Base-by-base conservation (phyloP, 2,329 filamentous ascomycete species). In the Botrytis galanthina region DNA sequence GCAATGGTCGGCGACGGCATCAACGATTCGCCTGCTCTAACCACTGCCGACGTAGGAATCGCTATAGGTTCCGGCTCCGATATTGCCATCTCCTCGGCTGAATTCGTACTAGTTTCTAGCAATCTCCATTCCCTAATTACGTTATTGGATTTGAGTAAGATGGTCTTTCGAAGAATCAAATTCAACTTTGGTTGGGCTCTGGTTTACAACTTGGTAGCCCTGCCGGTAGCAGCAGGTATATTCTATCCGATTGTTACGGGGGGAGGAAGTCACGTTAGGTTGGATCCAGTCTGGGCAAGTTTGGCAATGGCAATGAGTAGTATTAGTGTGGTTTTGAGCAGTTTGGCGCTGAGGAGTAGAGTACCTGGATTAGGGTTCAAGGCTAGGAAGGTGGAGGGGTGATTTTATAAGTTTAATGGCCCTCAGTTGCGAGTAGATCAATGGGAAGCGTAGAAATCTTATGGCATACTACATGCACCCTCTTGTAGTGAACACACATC, bases 271-370 rank as follows among this genome's bases (percentile, higher is more conserved):
- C 91, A 92, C 80, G 82, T 94, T 32, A 84, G 88, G 74, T 83
- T 95, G 64, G 91, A 93, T 81, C 92, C 92, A 0, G 92, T 93
- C 1, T 98, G 95, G 95, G 95, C 95, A 8, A 92, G 91, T 77
- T 83, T 97, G 81, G 95, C 95, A 1, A 98, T 98, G 95, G 95
- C 95, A 39, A 82, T 95, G 81, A 97, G 94, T 82, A 95, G 92
- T 82, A 91, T 98, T 77, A 96, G 93, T 79, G 95, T 98, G 63
- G 92, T 98, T 69, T 83, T 89, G 80, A 97, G 94, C 81, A 95
- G 92, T 83, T 83, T 97, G 79, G 86, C 90, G 68, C 82, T 98
- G 83, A 88, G 80, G 66, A 79, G 77, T 75, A 71, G 76, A n/a
- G 44, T 84, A 9, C 81, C 81, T 16, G 75, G 80, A 26, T 32